These are phyloP conservation scores for Claviceps paspali DNA, from an alignment of 2,329 filamentous ascomycete species.

Conservation along the genomic window DNA sequence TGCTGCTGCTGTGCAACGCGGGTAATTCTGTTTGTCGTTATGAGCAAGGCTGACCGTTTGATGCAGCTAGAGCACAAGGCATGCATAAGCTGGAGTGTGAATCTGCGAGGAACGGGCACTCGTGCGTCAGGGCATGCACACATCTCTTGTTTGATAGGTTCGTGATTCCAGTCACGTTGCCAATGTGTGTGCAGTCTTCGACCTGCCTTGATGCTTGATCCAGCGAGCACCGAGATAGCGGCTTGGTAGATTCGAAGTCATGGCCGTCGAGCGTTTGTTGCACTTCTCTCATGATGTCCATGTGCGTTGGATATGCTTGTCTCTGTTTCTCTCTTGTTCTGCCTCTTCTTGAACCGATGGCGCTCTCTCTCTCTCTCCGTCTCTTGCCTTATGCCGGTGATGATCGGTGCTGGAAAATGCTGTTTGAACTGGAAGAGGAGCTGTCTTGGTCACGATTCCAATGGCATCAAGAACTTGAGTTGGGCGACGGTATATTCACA, in stretches of 20 bases:
- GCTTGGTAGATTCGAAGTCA: not conserved
- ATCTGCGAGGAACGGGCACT: conserved; percentile 14
- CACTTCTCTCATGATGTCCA: conserved; percentile 3
- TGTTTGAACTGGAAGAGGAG: not conserved
- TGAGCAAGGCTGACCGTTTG: conserved; percentile 13
- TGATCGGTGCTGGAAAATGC: not conserved
- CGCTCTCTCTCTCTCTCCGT: not conserved
- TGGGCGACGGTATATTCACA: not conserved
- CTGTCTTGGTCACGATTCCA: not conserved
- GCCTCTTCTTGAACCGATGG: not conserved
- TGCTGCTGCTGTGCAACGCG: too few species aligned
- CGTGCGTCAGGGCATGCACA: conserved; percentile 13
- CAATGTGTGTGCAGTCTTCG: not conserved
- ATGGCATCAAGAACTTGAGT: not conserved
- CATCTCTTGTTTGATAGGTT: conserved; percentile 15
- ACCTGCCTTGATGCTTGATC: not conserved
- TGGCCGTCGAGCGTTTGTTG: not conserved
- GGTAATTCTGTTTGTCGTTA: too few species aligned
- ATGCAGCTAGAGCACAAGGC: conserved; percentile 11
- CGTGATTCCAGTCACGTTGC: conserved; percentile 5
- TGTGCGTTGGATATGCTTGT: not conserved
- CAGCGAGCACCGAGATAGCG: not conserved
- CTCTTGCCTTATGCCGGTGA: not conserved
- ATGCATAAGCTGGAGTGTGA: conserved; percentile 13
- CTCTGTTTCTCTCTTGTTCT: not conserved